phyloP scores from a whole-genome alignment of 2,329 filamentous ascomycete species.

The Xylaria sp. region DNA sequence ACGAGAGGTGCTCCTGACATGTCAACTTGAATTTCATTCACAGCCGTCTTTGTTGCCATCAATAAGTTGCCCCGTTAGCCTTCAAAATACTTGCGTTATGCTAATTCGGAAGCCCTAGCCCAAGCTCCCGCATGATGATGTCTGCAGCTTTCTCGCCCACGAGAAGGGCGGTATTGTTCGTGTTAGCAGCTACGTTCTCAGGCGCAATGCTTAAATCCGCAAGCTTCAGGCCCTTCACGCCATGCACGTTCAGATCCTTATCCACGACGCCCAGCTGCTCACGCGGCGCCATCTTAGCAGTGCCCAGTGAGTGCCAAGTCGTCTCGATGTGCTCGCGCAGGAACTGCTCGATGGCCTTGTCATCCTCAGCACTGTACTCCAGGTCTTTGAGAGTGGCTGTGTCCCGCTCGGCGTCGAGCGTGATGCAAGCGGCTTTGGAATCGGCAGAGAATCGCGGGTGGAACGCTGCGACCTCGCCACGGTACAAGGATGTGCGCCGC shows the following conservation, averaged over 20 bases:
- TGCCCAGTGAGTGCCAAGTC: conserved; percentile 57
- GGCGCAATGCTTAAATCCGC: conserved; percentile 51
- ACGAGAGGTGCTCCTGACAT: not conserved
- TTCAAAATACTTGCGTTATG: not conserved
- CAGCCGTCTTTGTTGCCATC: not conserved
- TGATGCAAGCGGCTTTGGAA: conserved; percentile 50
- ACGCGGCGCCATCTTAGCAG: conserved; percentile 54
- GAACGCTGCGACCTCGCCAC: conserved; percentile 55
- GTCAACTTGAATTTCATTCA: not conserved
- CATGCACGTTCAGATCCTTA: conserved; percentile 54
- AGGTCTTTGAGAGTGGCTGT: conserved; percentile 53
- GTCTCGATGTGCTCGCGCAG: conserved; percentile 53
- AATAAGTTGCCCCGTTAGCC: not conserved
- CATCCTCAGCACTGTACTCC: conserved; percentile 58
- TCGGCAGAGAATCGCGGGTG: conserved; percentile 58
- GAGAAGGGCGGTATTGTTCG: conserved; percentile 59
- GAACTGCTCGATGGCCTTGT: conserved; percentile 57
- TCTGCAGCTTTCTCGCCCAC: conserved; percentile 60
- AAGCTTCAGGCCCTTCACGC: conserved; percentile 54
- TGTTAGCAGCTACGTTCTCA: conserved; percentile 56
- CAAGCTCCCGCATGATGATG: conserved; percentile 54
- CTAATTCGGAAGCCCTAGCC: conserved; percentile 30
- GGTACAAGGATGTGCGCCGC: conserved; percentile 63
- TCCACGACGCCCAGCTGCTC: conserved; percentile 56
- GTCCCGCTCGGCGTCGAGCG: conserved; percentile 17